A percentile compares a stretch with the other conserved stretches of the same genome.
phyloP scores from a whole-genome alignment of 257 asterid genomes.

The Perilla frutescens region DNA sequence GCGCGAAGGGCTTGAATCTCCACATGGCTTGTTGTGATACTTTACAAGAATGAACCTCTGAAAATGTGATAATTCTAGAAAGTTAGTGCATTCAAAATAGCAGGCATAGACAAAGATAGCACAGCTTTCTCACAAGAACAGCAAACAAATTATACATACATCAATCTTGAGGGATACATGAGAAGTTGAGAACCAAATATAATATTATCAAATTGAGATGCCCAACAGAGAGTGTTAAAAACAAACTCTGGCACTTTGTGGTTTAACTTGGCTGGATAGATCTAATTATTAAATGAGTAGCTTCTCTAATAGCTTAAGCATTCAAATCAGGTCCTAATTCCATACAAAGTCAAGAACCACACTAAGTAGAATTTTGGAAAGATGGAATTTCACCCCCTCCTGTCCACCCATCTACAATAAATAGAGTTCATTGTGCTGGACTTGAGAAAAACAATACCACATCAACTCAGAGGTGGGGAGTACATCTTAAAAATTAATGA shows the following conservation, averaged over 20 bases:
- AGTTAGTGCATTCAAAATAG: slow-evolving; percentile 1
- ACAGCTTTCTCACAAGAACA: slow-evolving; percentile 20
- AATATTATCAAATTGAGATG: not conserved
- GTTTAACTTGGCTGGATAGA: not conserved
- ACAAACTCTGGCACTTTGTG: not conserved
- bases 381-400: not conserved
- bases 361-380: not conserved
- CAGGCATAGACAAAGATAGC: slow-evolving; percentile 10
- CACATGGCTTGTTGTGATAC: slow-evolving; percentile 67
- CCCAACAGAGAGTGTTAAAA: not conserved
- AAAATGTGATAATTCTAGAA: slow-evolving; percentile 27
- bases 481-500: not conserved
- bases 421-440: too few relatives aligned
- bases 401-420: not conserved
- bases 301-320: slow-evolving; percentile 4
- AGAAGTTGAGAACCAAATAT: not conserved
- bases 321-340: not conserved
- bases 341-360: not conserved
- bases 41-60: slow-evolving; percentile 43
- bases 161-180: slow-evolving; percentile 3
- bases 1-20: slow-evolving; percentile 84
- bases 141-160: not conserved
- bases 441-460: not conserved
- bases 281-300: not conserved
- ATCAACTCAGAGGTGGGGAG: not conserved